These are phyloP conservation scores for Coprinopsis marcescibilis DNA, from an alignment of 768 basidiomycete genomes.

Conservation along the genomic window DNA sequence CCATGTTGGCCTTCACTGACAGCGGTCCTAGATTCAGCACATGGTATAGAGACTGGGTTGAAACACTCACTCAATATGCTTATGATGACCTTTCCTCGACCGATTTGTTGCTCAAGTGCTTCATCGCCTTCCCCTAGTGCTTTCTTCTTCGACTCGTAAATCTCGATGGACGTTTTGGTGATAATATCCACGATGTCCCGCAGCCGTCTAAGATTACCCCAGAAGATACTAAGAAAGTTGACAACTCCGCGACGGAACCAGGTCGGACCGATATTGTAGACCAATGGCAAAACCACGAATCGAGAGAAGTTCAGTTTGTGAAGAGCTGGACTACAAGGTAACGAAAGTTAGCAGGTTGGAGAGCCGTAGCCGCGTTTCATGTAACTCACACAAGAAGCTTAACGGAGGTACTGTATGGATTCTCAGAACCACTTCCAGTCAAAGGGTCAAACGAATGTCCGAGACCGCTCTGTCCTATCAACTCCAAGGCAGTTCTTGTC, in stretches of 20 bases:
- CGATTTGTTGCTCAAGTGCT: slow-evolving; percentile 23
- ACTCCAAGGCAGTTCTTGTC: slow-evolving; percentile 43
- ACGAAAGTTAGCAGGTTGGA: not conserved
- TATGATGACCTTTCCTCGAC: slow-evolving; percentile 39
- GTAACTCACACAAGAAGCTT: slow-evolving; percentile 26
- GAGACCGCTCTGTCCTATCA: slow-evolving; percentile 45
- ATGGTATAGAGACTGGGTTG: not conserved
- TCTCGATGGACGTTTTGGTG: slow-evolving; percentile 23
- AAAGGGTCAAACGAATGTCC: slow-evolving; percentile 39
- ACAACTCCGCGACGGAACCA: slow-evolving; percentile 29
- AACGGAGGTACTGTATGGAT: slow-evolving; percentile 23
- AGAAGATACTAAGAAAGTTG: slow-evolving; percentile 11
- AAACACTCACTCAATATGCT: slow-evolving; percentile 37
- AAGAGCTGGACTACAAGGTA: slow-evolving; percentile 3
- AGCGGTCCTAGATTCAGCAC: not conserved
- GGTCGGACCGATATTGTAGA: slow-evolving; percentile 19
- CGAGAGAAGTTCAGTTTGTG: slow-evolving; percentile 10
- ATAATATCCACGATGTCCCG: slow-evolving; percentile 11
- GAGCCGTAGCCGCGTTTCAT: not conserved
- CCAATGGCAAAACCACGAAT: slow-evolving; percentile 13
- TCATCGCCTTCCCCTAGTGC: slow-evolving; percentile 29
- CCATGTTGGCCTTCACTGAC: slow-evolving; percentile 31
- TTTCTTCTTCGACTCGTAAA: slow-evolving; percentile 31
- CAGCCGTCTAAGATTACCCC: not conserved
- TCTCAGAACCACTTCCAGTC: slow-evolving; percentile 21